Evolutionary conservation across 23 red algal species (phyloP).

Genomic region (Agarophyton chilense): DNA sequence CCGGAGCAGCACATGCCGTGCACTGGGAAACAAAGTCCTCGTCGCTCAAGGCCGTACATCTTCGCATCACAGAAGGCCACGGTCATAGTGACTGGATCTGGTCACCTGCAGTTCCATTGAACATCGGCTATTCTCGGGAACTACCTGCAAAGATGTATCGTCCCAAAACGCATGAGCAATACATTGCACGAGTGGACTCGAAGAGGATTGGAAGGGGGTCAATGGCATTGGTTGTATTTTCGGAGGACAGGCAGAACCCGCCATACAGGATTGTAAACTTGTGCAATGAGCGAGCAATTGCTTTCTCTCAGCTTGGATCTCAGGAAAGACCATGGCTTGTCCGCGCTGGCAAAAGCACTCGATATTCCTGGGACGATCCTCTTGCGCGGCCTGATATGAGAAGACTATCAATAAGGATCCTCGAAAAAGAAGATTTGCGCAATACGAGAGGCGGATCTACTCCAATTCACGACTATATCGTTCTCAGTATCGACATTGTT

Average conservation of each 20-base stretch:
- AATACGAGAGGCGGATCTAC: neutral
- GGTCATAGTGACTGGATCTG: conserved; percentile 90
- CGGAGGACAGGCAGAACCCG: conserved; percentile 85
- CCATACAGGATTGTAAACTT: conserved; percentile 89
- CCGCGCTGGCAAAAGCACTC: conserved; percentile 67
- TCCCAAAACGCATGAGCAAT: conserved; percentile 88
- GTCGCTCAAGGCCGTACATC: conserved; percentile 17
- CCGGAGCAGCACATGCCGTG: conserved; percentile 53
- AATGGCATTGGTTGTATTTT: conserved; percentile 51
- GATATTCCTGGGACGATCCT: conserved; percentile 96
- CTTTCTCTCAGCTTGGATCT: conserved; percentile 81
- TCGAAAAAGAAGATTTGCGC: conserved; percentile 45
- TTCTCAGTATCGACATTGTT: conserved; percentile 74
- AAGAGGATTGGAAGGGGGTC: conserved; percentile 63
- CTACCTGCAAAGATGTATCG: conserved; percentile 92
- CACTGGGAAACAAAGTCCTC: conserved; percentile 76
- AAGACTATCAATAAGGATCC: conserved; percentile 58
- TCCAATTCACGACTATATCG: conserved; percentile 1
- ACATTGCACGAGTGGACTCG: conserved; percentile 83
- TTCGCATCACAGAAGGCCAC: conserved; percentile 51
- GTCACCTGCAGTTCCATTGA: conserved; percentile 75
- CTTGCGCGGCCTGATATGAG: conserved; percentile 28
- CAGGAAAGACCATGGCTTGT: conserved; percentile 84
- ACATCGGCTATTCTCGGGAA: conserved; percentile 68
- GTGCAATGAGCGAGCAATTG: conserved; percentile 70